These are phyloP conservation scores for Stachybotrys chlorohalonatus DNA, from an alignment of 2,329 filamentous ascomycete species.

Conservation along the genomic window DNA sequence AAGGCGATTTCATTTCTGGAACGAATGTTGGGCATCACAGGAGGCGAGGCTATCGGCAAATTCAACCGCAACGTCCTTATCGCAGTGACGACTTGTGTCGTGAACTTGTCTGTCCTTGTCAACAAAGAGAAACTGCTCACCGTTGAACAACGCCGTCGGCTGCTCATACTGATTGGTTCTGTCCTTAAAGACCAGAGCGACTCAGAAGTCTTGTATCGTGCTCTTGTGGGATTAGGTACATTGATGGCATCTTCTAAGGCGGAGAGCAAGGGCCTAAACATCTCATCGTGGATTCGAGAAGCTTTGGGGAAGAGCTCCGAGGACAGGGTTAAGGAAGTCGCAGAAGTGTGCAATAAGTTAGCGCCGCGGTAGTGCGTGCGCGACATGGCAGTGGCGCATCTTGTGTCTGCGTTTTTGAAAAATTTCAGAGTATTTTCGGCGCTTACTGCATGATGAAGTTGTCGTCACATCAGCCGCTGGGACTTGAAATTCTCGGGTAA, in stretches of 20 bases:
- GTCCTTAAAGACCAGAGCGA: conserved; percentile 62
- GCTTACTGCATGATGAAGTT: background rate
- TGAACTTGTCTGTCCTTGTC: conserved; percentile 77
- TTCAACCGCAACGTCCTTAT: conserved; percentile 73
- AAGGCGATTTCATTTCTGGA: conserved; percentile 55
- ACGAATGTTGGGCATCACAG: conserved; percentile 44
- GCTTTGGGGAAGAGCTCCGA: conserved; percentile 37
- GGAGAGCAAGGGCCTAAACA: conserved; percentile 31
- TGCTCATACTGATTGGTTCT: conserved; percentile 53
- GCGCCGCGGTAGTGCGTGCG: conserved; percentile 5
- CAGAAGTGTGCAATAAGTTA: conserved; percentile 34
- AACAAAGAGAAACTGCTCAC: conserved; percentile 30
- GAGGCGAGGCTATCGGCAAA: conserved; percentile 37
- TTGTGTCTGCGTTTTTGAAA: background rate
- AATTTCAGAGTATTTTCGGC: background rate
- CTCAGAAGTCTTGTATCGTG: conserved; percentile 74
- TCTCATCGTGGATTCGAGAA: conserved; percentile 28
- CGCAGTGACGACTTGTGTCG: conserved; percentile 69
- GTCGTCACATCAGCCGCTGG: background rate
- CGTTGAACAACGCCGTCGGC: conserved; percentile 22
- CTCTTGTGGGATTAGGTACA: conserved; percentile 76
- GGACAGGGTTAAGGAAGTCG: conserved; percentile 36
- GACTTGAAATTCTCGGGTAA: background rate
- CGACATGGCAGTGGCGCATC: background rate
- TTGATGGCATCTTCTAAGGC: conserved; percentile 43